Evolutionary conservation across 441 rosid genomes (phyloP).

Genomic region (Euphorbia neoarborescens): DNA sequence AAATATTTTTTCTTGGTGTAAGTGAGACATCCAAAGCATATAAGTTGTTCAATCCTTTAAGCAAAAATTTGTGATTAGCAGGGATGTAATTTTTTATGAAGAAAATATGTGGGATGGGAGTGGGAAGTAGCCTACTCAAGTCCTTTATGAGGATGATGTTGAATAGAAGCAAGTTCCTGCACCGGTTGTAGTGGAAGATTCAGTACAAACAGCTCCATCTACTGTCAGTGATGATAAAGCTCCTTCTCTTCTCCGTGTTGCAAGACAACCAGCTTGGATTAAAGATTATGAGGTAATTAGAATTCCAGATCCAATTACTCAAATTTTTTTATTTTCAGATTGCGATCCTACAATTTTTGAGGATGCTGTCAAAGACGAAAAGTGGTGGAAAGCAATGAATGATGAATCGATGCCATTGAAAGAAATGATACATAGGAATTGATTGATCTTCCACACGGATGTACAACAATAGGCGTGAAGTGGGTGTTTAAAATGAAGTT

Average conservation of each 20-base stretch:
- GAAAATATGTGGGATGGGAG: neutral
- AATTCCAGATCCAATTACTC: neutral
- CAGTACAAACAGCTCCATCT: neutral
- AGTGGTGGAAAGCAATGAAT: neutral
- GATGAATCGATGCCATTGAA: neutral
- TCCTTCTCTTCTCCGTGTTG: neutral
- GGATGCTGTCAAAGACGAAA: neutral
- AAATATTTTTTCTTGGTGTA: neutral
- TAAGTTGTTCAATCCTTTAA: neutral
- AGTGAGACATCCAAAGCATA: too few species aligned
- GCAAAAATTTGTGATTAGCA: neutral
- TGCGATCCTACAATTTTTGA: neutral
- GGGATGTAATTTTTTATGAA: too few species aligned
- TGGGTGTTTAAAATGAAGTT: neutral
- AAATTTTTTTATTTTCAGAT: neutral
- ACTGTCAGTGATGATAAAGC: neutral
- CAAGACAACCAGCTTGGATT: neutral
- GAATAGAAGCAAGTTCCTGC: neutral
- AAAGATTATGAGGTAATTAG: neutral
- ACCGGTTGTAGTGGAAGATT: neutral
- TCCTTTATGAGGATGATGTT: neutral
- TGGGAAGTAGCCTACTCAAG: neutral
- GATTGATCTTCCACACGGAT: neutral
- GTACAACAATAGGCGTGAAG: neutral
- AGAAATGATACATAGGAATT: neutral